Conservation (phyloP, 129 eudicot genomes). For the Dittrichia graveolens region DNA sequence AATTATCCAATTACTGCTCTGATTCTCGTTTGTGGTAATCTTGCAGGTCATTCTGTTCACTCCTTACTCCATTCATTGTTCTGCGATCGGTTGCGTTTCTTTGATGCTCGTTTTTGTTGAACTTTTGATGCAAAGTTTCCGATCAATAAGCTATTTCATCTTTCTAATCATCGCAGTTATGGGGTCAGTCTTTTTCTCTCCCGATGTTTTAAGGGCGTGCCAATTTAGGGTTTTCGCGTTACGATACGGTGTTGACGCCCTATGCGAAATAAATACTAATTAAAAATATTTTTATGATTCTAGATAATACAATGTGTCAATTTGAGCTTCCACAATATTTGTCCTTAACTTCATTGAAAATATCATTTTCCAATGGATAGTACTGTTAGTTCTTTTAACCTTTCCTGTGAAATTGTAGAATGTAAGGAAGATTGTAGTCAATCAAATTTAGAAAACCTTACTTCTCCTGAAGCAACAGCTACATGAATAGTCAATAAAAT, state of each 20-base stretch:
- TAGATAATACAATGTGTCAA: too few species aligned
- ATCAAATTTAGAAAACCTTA: too few species aligned
- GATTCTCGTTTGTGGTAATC: slow-evolving; percentile 14
- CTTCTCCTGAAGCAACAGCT: too few species aligned
- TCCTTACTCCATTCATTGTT: slow-evolving; percentile 10
- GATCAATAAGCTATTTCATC: slow-evolving; percentile 30
- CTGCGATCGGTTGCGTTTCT: slow-evolving; percentile 26
- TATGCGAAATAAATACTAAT: too few species aligned
- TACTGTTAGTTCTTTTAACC: too few species aligned
- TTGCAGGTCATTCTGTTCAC: slow-evolving; percentile 22
- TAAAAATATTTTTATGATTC: too few species aligned
- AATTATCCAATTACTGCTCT: slow-evolving; percentile 2
- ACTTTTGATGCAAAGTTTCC: slow-evolving; percentile 26
- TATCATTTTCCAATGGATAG: too few species aligned
- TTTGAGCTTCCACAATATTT: too few species aligned
- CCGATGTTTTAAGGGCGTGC: slow-evolving; percentile 9
- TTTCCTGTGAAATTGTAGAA: too few species aligned
- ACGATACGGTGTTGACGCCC: neutral
- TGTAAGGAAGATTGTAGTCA: too few species aligned
- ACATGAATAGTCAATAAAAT: too few species aligned
- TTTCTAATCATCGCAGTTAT: slow-evolving; percentile 25
- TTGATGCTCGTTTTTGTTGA: slow-evolving; percentile 8
- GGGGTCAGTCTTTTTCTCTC: slow-evolving; percentile 41
- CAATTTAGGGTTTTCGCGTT: slow-evolving; percentile 10
- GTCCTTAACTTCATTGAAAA: too few species aligned